A percentile compares a stretch with the other conserved stretches of the same genome.
Evolutionary conservation across 2,329 filamentous ascomycete genomes (phyloP).

Genomic region (Saccharata proteae): DNA sequence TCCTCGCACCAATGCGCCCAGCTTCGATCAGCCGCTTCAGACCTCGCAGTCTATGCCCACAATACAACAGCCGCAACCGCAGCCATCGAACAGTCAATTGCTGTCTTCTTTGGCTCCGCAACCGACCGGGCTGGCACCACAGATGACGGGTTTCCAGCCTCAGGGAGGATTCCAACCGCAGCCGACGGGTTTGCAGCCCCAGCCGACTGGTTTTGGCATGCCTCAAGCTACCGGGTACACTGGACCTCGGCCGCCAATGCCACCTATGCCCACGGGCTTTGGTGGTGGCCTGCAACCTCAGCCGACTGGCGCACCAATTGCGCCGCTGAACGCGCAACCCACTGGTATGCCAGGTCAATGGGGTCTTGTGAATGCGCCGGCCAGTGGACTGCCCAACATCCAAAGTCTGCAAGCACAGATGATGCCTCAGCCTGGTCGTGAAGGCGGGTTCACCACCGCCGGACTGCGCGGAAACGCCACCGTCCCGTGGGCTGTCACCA

Average conservation of each 20-base stretch:
- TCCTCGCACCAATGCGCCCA: slow-evolving; percentile 49
- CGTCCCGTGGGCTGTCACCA: slow-evolving; percentile 96
- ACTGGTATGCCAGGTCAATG: slow-evolving; percentile 90
- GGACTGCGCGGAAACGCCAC: slow-evolving; percentile 88
- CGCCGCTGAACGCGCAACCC: slow-evolving; percentile 75
- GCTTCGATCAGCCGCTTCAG: slow-evolving; percentile 49
- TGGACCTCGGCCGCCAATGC: slow-evolving; percentile 68
- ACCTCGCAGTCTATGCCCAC: slow-evolving; percentile 37
- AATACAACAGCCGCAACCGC: slow-evolving; percentile 42
- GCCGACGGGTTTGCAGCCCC: slow-evolving; percentile 41
- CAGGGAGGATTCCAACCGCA: slow-evolving; percentile 24
- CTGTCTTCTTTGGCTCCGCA: slow-evolving; percentile 45
- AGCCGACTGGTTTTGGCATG: slow-evolving; percentile 45
- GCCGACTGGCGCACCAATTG: slow-evolving; percentile 34
- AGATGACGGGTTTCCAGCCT: slow-evolving; percentile 32
- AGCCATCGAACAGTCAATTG: slow-evolving; percentile 56
- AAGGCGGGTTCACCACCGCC: slow-evolving; percentile 73
- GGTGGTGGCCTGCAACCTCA: slow-evolving; percentile 47
- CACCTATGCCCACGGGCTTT: slow-evolving; percentile 68
- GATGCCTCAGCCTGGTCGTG: slow-evolving; percentile 93
- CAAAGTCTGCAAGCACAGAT: slow-evolving; percentile 84
- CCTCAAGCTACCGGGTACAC: slow-evolving; percentile 68
- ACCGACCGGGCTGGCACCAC: slow-evolving; percentile 28
- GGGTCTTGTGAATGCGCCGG: slow-evolving; percentile 93
- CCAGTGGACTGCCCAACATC: slow-evolving; percentile 83